Evolutionary conservation across 768 basidiomycete species (phyloP).

Genomic region (Mrakia hoshinonis): DNA sequence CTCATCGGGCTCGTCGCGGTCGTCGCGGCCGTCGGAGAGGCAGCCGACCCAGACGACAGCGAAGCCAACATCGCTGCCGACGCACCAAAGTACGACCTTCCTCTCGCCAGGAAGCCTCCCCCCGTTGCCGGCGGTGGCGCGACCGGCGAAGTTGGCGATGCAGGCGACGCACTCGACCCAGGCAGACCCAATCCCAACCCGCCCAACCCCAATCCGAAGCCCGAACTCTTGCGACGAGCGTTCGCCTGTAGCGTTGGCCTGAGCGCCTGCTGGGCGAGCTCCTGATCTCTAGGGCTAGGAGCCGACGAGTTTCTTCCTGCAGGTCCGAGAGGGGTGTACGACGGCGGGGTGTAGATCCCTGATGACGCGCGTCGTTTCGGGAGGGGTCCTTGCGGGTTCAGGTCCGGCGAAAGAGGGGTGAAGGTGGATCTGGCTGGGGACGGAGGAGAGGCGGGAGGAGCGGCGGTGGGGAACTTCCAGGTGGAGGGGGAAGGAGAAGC

Average conservation of each 20-base stretch:
- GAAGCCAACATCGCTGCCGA: not conserved
- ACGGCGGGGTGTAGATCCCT: not conserved
- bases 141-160: not conserved
- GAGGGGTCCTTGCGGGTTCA: not conserved
- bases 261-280: not conserved
- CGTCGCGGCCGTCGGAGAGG: not conserved
- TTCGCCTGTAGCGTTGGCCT: not conserved
- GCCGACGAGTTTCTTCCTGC: constrained; percentile 1
- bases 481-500: not conserved
- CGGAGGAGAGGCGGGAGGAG: not conserved
- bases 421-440: not conserved
- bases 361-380: not conserved
- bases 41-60: not conserved
- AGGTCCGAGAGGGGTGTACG: not conserved
- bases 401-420: not conserved
- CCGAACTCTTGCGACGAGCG: not conserved
- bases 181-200: not conserved
- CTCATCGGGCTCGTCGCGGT: not conserved
- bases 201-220: not conserved
- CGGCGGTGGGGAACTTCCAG: not conserved
- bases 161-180: not conserved
- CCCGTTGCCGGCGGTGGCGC: not conserved
- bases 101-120: not conserved
- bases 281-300: not conserved
- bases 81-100: not conserved